phyloP scores from a whole-genome alignment of 2,329 filamentous ascomycete genomes.

The Metarhizium anisopliae region DNA sequence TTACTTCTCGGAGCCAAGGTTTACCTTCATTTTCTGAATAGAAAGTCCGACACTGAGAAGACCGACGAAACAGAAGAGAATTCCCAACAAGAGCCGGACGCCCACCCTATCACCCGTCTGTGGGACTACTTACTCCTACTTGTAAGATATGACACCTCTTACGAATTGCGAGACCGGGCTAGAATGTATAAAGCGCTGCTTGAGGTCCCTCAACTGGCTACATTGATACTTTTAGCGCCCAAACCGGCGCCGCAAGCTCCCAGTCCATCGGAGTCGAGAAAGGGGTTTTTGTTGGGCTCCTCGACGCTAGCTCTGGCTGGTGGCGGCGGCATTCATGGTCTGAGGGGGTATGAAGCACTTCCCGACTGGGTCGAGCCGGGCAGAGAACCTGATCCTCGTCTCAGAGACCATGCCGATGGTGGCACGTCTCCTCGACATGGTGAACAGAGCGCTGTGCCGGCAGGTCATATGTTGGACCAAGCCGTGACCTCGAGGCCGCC shows the following conservation, averaged over 20 bases:
- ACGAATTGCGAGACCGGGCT: conserved; percentile 85
- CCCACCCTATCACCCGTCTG: conserved; percentile 63
- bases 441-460: conserved; percentile 37
- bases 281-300: conserved; percentile 71
- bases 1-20: conserved; percentile 92
- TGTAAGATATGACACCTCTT: conserved; percentile 87
- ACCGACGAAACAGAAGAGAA: conserved; percentile 25
- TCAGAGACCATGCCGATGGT: conserved; percentile 52
- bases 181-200: conserved; percentile 83
- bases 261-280: conserved; percentile 77
- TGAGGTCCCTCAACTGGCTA: conserved; percentile 75
- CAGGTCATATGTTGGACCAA: conserved; percentile 55
- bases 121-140: conserved; percentile 82
- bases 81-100: conserved; percentile 20
- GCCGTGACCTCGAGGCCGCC: conserved; percentile 29
- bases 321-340: conserved; percentile 61
- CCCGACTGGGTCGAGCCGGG: conserved; percentile 80
- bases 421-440: conserved; percentile 21
- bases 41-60: conserved; percentile 37
- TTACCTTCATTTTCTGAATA: conserved; percentile 79
- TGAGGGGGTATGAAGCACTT: conserved; percentile 69
- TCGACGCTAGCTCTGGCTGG: conserved; percentile 77
- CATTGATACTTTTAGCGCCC: conserved; percentile 80
- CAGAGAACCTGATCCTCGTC: conserved; percentile 64
- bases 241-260: conserved; percentile 90